Evolutionary conservation across 228 moss, liverwort and hornwort species (phyloP).

Genomic region (Sphagnum magellanicum): DNA sequence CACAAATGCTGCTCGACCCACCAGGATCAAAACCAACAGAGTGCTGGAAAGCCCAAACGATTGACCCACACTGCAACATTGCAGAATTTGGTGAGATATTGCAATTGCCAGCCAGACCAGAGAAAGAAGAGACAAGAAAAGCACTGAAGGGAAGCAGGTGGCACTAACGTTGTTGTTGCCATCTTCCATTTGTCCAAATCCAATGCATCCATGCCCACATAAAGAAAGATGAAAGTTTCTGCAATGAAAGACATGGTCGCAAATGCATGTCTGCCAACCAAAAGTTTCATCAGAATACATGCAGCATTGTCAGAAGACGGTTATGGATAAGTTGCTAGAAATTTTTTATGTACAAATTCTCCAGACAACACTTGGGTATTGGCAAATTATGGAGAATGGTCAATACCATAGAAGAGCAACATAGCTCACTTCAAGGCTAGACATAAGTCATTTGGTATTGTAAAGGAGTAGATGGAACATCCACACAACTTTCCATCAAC

Average conservation of each 20-base stretch:
- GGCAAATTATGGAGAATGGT: too few species aligned
- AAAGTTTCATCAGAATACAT: too few species aligned
- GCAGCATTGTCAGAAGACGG: too few species aligned
- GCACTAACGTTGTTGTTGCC: constrained; percentile 25
- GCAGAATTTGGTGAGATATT: not conserved
- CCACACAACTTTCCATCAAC: too few species aligned
- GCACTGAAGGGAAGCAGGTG: not conserved
- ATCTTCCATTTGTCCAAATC: constrained; percentile 67
- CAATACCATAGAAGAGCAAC: too few species aligned
- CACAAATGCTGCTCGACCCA: constrained; percentile 70
- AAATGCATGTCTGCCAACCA: constrained; percentile 55
- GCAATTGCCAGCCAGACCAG: not conserved
- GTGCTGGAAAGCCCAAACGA: constrained; percentile 43
- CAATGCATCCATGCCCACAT: constrained; percentile 83
- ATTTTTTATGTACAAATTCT: too few species aligned
- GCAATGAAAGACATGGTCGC: constrained; percentile 82
- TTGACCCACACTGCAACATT: constrained; percentile 17
- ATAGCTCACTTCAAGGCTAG: too few species aligned
- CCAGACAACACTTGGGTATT: too few species aligned
- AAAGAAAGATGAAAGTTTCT: constrained; percentile 75
- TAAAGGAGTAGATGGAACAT: too few species aligned
- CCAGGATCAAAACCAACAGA: constrained; percentile 37
- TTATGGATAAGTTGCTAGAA: not conserved
- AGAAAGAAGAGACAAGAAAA: constrained; percentile 1
- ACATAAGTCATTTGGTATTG: too few species aligned